Evolutionary conservation across 2,329 filamentous ascomycete species (phyloP).

Genomic region (Lachnellula willkommii): DNA sequence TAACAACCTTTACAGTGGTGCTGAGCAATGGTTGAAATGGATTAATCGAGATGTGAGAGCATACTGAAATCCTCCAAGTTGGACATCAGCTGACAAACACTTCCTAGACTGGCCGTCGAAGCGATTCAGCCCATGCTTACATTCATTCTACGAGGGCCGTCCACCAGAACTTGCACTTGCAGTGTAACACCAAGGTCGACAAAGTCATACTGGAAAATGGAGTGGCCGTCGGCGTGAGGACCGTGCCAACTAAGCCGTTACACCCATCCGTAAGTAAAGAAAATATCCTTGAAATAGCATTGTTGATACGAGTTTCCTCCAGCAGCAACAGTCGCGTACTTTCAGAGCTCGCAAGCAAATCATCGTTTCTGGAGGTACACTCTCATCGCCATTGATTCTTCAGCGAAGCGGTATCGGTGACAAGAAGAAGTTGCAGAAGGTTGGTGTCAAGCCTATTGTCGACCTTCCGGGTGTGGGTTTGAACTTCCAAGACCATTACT

Average conservation of each 20-base stretch:
- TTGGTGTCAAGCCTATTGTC: constrained; percentile 42
- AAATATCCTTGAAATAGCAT: not conserved
- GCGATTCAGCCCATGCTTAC: constrained; percentile 72
- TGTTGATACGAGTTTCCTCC: constrained; percentile 21
- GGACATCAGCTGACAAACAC: not conserved
- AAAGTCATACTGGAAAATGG: constrained; percentile 53
- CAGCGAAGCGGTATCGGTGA: constrained; percentile 58
- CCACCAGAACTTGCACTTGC: constrained; percentile 53
- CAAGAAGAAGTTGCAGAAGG: constrained; percentile 41
- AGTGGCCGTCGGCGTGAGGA: constrained; percentile 65
- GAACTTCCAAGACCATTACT: constrained; percentile 52
- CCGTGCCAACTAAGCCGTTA: constrained; percentile 65
- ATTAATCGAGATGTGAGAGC: constrained; percentile 60
- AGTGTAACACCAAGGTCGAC: constrained; percentile 52
- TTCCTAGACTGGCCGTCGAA: constrained; percentile 58
- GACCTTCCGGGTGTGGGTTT: constrained; percentile 49
- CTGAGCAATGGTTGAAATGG: constrained; percentile 82
- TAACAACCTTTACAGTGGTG: constrained; percentile 41
- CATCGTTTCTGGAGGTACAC: constrained; percentile 38
- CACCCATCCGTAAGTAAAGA: constrained; percentile 39
- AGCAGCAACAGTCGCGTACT: constrained; percentile 29
- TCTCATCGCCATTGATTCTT: constrained; percentile 41
- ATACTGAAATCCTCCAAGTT: not conserved
- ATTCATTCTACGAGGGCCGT: constrained; percentile 69
- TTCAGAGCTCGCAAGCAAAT: constrained; percentile 40